Base-by-base conservation (phyloP, 2,329 filamentous ascomycete species). In the Aspergillus jensenii region DNA sequence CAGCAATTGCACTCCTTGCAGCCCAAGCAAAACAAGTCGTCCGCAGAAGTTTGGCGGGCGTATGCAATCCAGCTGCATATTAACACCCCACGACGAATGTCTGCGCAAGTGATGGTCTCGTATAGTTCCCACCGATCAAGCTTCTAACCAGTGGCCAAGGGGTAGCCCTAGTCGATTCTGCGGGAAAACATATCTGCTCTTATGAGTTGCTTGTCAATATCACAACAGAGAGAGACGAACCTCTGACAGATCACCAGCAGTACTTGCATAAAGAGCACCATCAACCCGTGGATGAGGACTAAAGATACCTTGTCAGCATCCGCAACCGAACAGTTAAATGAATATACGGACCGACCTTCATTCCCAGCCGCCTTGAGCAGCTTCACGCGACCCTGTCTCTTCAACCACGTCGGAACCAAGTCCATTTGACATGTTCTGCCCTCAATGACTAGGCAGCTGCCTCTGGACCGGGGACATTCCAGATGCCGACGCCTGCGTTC, bases 381-480 rank as follows among this genome's bases (percentile, higher is more conserved):
- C 49, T 54, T 62, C 31, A 65, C 52, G 4, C 58, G 60, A 1
- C 60, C 59, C 25, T 63, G 58, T 6, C 58, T 57, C 56, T 68
- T 67, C 49, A 72, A 49, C 73, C 73, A 74, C 6, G 55, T 55
- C 1, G 70, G 65, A 14, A 73, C 52, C 25, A 70, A 46, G 51
- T 68, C 67, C n/a, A 60, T 62, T 48, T 66, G 68, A 61, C 73
- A 75, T 3, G 69, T 73, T 15, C 40, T 46, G 1, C 76, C 76
- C 35, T 71, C 62, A 6, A 79, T 60, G n/a, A 79, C 69, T 55
- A 70, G 59, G 58, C 76, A 78, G 0, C 74, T 76, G 3, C 71
- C 67, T 8, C 50, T 50, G 1, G 59, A 61, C 15, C 64, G 60
- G 5, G 58, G 64, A 63, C 76, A 79, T 53, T 79, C 76, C 6